Evolutionary conservation across 2,329 filamentous ascomycete genomes (phyloP), one percentile per base, ranked within the genome.

Genomic region (Didymosphaeria variabile): DNA sequence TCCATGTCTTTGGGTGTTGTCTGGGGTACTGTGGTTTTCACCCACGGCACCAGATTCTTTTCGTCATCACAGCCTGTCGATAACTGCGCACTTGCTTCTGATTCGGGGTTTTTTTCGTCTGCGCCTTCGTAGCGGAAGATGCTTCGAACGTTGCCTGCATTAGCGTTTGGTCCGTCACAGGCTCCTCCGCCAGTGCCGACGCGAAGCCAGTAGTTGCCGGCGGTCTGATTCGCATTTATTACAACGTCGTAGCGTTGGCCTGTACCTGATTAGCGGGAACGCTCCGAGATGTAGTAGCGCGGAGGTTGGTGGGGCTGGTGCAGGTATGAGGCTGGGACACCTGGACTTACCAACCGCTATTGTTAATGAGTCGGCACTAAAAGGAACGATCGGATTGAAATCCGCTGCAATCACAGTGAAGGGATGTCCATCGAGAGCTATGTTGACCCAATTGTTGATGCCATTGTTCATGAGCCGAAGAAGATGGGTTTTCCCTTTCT

Each of bases 351-450:
- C 76, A 58, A 78, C 71, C 45, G 70, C 68, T 36, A 82, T 72
- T 31, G 66, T 64, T 8, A 81, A 59, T 3, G 72, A 75, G 12
- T 72, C 67, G 1, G 79, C 76, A 36, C 64, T 68, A 61, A 78
- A 82, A 2, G 81, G 81, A 32, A 76, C 72, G 54, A 83, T 77
- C 1, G 81, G 81, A 7, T 80, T 75, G 45, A 82, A 79, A 55
- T 83, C 81, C 2, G 77, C 71, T 2, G 78, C 74, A 46, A 84
- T 78, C 45, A 84, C 80, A 10, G 77, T 77, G 57, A 84, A 78
- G 6, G 70, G 66, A 58, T 84, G 81, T 9, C 74, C 72, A 58
- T 82, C 79, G 26, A 81, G 67, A 5, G 70, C 70, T 29, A 81
- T 75, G 46, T 77, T 71, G 59, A 79, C 74, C 61, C 69, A 70